Base-by-base conservation (phyloP, 441 rosid genomes). In the Biscutella laevigata region DNA sequence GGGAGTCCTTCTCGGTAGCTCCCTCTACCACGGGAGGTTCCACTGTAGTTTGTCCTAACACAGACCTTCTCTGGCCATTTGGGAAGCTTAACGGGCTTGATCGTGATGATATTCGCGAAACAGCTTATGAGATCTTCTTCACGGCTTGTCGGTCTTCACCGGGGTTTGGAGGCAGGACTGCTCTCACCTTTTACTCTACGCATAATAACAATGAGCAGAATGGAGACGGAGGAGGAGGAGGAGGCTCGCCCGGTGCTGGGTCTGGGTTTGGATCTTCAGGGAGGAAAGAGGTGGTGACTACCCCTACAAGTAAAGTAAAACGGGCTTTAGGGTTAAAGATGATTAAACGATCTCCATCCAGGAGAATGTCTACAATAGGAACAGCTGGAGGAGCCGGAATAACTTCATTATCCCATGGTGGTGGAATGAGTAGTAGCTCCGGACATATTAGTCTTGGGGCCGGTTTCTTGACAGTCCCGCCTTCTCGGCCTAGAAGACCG, bases 91-190 rank as follows among this genome's bases (percentile, higher is more conserved):
- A 75, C 3, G 78, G 74, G 41, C 71, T 91, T 1, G 86, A 83
- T 27, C 51, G 49, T 2, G 82, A 87, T 4, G 88, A 83, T 35
- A 68, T 91, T 42, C 79, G 95, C 2, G 94, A 85, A 46, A 71
- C 88, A 0, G 94, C 95, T 28, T 87, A 91, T 9, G 96, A 87
- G 67, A 79, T 91, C 34, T 91, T 91, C 71, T 91, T 91, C 75
- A 91, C 90, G 2, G 65, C 95, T 9, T 91, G 98, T 50, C 69
- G 98, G 4, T 83, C 96, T 4, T 81, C 90, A 13, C 95, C 96
- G 0, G 96, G 95, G 4, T 91, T 91, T 13, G 82, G 89, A 3
- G 95, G 91, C 7, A 71, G 77, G 40, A 78, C 81, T 19, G 84
- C 90, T 20, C 65, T 80, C 13, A 71, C 66, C 1, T 85, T 81